Conservation (phyloP, 192 early-diverging fungal genomes). For the Lobosporangium transversale region DNA sequence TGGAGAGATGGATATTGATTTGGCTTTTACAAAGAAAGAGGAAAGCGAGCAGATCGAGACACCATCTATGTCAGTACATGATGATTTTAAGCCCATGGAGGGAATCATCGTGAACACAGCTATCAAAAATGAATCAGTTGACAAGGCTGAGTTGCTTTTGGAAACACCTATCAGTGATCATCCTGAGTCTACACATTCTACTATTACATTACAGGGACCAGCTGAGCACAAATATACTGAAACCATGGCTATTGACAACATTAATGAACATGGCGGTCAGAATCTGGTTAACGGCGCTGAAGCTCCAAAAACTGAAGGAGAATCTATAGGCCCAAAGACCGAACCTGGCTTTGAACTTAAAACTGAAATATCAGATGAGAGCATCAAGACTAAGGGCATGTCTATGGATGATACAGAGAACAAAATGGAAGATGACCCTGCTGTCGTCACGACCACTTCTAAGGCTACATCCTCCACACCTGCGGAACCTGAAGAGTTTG, state of each 20-base stretch:
- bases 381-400: background rate
- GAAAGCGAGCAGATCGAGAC: background rate
- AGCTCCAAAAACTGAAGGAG: background rate
- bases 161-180: background rate
- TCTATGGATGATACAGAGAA: background rate
- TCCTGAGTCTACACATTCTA: background rate
- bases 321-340: background rate
- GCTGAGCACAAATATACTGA: background rate
- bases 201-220: background rate
- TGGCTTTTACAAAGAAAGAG: slow-evolving; percentile 4
- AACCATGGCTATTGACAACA: background rate
- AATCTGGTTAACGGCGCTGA: background rate
- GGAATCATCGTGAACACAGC: slow-evolving; percentile 8
- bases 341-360: slow-evolving; percentile 1
- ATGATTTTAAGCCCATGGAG: slow-evolving; percentile 14
- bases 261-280: background rate
- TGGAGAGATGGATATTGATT: slow-evolving; percentile 32
- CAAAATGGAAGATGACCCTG: slow-evolving; percentile 10
- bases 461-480: slow-evolving; percentile 7
- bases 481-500: slow-evolving; percentile 54
- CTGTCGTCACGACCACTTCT: background rate
- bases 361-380: background rate
- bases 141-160: slow-evolving; percentile 2
- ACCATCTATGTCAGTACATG: background rate
- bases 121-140: background rate